Evolutionary conservation across 805 yeast genomes (phyloP).

Genomic region (Cyberlindnera lachancei): DNA sequence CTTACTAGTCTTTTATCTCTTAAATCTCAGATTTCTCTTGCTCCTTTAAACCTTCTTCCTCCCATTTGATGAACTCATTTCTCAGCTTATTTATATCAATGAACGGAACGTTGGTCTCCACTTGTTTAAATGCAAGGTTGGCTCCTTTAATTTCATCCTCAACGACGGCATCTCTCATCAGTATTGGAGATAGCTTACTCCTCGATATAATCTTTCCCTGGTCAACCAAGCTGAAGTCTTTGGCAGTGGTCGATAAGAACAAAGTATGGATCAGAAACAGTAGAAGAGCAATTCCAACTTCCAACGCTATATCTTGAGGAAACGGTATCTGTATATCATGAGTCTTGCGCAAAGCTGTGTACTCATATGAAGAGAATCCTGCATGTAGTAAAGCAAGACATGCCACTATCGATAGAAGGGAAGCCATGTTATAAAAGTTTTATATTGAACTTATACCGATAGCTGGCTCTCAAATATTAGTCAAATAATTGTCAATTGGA

Average conservation of each 20-base stretch:
- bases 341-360: slow-evolving; percentile 30
- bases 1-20: no score
- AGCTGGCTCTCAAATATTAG: no score
- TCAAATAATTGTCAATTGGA: no score
- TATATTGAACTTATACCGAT: no score
- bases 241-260: slow-evolving; percentile 12
- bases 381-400: slow-evolving; percentile 33
- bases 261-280: slow-evolving; percentile 26
- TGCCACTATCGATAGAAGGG: slow-evolving; percentile 6
- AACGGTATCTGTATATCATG: slow-evolving; percentile 16
- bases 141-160: slow-evolving; percentile 42
- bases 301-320: slow-evolving; percentile 44
- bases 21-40: neutral
- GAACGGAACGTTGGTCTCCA: slow-evolving; percentile 45
- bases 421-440: slow-evolving; percentile 1
- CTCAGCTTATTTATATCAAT: slow-evolving; percentile 42
- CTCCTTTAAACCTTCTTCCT: neutral
- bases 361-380: slow-evolving; percentile 48
- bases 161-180: slow-evolving; percentile 39
- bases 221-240: slow-evolving; percentile 19
- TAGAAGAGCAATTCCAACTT: slow-evolving; percentile 40
- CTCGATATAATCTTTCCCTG: slow-evolving; percentile 24
- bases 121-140: slow-evolving; percentile 33
- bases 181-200: slow-evolving; percentile 37
- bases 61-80: slow-evolving; percentile 28